Percentiles rank a stretch among this genome's conserved stretches.
Evolutionary conservation across 2,329 filamentous ascomycete species (phyloP).

Genomic region (Fonsecaea monophora): DNA sequence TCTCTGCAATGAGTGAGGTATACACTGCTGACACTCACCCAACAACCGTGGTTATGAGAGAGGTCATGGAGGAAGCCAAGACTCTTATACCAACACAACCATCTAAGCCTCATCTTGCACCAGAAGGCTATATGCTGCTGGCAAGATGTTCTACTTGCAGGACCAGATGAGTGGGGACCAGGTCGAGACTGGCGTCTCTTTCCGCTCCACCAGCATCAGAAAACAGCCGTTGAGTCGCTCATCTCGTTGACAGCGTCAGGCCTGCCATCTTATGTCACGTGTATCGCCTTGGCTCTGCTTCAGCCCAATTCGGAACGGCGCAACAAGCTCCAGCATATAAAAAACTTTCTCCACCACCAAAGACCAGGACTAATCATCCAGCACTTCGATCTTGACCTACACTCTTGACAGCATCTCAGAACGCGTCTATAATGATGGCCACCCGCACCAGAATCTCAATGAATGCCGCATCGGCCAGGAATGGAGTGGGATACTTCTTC

Average conservation of each 20-base stretch:
- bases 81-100: not conserved
- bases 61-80: not conserved
- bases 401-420: not conserved
- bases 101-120: not conserved
- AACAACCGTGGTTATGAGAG: not conserved
- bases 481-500: conserved; percentile 16
- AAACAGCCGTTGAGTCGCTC: not conserved
- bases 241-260: not conserved
- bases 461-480: not conserved
- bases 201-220: not conserved
- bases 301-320: not conserved
- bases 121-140: not conserved
- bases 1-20: conserved; percentile 51
- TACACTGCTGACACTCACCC: not conserved
- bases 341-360: not conserved
- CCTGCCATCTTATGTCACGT: conserved; percentile 16
- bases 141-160: not conserved
- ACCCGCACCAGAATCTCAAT: not conserved
- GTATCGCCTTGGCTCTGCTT: not conserved
- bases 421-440: not conserved
- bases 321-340: not conserved
- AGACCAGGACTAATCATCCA: not conserved
- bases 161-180: not conserved
- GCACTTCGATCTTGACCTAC: not conserved
- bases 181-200: not conserved